A percentile compares a stretch with the other conserved stretches of the same genome.
phyloP scores from a whole-genome alignment of 139 green algal genomes.

The Chlamydomonas eustigma region DNA sequence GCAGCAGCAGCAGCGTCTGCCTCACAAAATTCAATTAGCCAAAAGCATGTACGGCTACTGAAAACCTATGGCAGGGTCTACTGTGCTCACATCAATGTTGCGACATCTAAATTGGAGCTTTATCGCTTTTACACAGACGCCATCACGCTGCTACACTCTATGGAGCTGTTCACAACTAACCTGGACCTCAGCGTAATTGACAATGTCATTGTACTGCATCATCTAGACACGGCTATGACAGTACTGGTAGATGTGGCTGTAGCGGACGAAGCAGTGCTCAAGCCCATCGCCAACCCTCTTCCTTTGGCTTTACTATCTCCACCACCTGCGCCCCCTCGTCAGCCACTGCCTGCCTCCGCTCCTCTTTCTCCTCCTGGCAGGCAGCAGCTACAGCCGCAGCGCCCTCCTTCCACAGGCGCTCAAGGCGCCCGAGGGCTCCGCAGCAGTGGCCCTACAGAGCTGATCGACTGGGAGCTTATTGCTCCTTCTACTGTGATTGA shows the following conservation, averaged over 20 bases:
- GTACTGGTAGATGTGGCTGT: conserved; percentile 11
- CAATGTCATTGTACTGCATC: conserved; percentile 7
- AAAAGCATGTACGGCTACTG: neutral
- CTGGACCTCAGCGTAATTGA: conserved; percentile 12
- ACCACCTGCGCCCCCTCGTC: neutral
- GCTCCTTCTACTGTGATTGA: conserved; percentile 4
- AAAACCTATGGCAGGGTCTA: conserved; percentile 56
- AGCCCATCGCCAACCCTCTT: conserved; percentile 9
- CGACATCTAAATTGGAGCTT: conserved; percentile 38
- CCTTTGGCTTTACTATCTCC: conserved; percentile 4
- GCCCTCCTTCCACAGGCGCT: neutral
- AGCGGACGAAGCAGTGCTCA: neutral
- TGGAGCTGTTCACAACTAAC: conserved; percentile 33
- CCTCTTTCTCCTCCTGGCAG: conserved; percentile 1
- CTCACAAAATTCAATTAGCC: neutral
- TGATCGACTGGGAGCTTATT: neutral
- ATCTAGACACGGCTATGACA: conserved; percentile 14
- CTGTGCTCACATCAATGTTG: conserved; percentile 40
- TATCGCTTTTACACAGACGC: conserved; percentile 64
- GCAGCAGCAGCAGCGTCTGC: neutral
- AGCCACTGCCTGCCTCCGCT: conserved; percentile 1
- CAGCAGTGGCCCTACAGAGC: neutral
- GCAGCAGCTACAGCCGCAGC: neutral
- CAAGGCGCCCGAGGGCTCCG: neutral
- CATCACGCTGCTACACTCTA: conserved; percentile 46